Evolutionary conservation across 768 basidiomycete genomes (phyloP).

Genomic region (Tephrocybe sp.): DNA sequence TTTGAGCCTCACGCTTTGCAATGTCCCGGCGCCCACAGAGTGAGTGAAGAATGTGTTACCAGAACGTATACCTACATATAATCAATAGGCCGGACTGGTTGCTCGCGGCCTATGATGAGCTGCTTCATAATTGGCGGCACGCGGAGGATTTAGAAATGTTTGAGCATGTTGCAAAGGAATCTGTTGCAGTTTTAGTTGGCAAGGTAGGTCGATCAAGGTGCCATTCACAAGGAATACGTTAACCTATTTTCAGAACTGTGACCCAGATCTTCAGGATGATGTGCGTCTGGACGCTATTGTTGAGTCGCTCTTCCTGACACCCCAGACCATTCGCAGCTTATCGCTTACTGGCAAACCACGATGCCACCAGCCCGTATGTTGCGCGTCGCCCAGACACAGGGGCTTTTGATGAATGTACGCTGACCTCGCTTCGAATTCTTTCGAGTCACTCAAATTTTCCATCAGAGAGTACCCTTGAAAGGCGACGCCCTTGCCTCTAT

Average conservation of each 20-base stretch:
- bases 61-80: not conserved
- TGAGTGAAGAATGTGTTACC: constrained; percentile 32
- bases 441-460: not conserved
- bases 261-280: constrained; percentile 60
- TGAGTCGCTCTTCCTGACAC: not conserved
- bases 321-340: constrained; percentile 40
- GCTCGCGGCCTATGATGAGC: constrained; percentile 60
- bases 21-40: constrained; percentile 67
- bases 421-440: not conserved
- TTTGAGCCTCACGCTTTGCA: constrained; percentile 64
- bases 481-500: constrained; percentile 48
- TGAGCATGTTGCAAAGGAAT: constrained; percentile 63
- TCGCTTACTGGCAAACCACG: constrained; percentile 59
- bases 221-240: not conserved
- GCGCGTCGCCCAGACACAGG: constrained; percentile 50
- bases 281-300: constrained; percentile 34
- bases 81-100: constrained; percentile 52
- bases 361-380: constrained; percentile 54
- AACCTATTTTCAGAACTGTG: constrained; percentile 39
- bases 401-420: constrained; percentile 60
- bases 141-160: constrained; percentile 65
- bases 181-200: constrained; percentile 52
- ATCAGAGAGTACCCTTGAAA: constrained; percentile 54
- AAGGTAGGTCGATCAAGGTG: constrained; percentile 37
- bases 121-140: constrained; percentile 60